A percentile compares a stretch with the other conserved stretches of the same genome.
These are phyloP conservation scores for Hymenoscyphus salicellus DNA, from an alignment of 2,329 filamentous ascomycete genomes.

Conservation along the genomic window DNA sequence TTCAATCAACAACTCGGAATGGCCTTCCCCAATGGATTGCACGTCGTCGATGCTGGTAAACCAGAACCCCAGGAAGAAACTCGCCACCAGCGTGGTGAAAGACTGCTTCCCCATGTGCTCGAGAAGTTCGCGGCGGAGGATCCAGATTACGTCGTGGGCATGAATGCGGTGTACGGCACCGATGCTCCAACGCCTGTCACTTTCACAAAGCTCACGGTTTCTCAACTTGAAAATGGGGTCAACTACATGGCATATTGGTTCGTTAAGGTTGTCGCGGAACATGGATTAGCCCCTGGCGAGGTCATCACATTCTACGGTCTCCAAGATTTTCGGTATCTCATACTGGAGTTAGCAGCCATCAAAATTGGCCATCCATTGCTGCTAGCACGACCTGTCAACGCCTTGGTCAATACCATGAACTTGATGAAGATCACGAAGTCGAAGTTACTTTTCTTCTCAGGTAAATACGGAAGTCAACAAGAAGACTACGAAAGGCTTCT, in stretches of 20 bases:
- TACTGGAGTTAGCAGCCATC: conserved; percentile 18
- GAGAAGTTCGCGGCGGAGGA: conserved; percentile 17
- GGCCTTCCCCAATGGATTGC: neutral
- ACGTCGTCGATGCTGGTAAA: neutral
- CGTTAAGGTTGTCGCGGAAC: conserved; percentile 2
- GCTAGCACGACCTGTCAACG: conserved; percentile 22
- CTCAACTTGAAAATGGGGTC: conserved; percentile 21
- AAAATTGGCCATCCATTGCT: conserved; percentile 23
- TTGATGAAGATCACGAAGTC: conserved; percentile 21
- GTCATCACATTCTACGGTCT: conserved; percentile 26
- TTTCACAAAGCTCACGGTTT: conserved; percentile 18
- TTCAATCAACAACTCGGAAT: neutral
- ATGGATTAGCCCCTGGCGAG: neutral
- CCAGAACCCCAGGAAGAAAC: neutral
- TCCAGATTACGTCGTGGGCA: conserved; percentile 16
- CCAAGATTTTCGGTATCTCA: conserved; percentile 28
- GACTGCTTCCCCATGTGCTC: conserved; percentile 22
- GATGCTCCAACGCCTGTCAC: neutral
- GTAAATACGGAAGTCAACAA: conserved; percentile 9
- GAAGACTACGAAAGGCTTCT: conserved; percentile 3
- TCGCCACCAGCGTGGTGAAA: neutral
- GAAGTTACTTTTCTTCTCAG: conserved; percentile 19
- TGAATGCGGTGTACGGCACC: conserved; percentile 15
- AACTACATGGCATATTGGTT: conserved; percentile 28
- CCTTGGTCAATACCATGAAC: conserved; percentile 20